Percentiles rank a stretch among this genome's conserved stretches.
These are phyloP conservation scores for Saccharomyces hybrid DNA, from an alignment of 1,139 yeast species.

Conservation along the genomic window DNA sequence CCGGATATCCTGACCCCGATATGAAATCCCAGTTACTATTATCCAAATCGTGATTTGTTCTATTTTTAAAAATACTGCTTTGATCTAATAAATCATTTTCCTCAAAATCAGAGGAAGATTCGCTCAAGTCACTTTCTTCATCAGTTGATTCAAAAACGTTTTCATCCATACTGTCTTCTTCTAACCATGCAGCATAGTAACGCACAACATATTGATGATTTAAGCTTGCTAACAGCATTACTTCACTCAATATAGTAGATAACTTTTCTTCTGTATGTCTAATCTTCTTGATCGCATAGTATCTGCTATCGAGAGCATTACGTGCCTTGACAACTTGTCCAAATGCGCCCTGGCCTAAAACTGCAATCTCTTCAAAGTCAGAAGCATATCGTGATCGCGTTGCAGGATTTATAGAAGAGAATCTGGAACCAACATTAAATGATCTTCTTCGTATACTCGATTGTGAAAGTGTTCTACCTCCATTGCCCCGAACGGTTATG, in stretches of 20 bases:
- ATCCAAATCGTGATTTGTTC: slow-evolving; percentile 18
- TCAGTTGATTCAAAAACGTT: slow-evolving; percentile 31
- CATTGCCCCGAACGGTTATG: not conserved
- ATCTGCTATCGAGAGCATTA: slow-evolving; percentile 85
- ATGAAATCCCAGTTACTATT: slow-evolving; percentile 46
- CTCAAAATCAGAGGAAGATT: slow-evolving; percentile 8
- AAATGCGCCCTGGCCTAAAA: slow-evolving; percentile 91
- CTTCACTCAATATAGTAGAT: slow-evolving; percentile 80
- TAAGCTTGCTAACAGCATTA: slow-evolving; percentile 79
- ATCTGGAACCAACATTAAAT: slow-evolving; percentile 34
- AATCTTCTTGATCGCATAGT: slow-evolving; percentile 88
- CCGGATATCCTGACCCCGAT: slow-evolving; percentile 54
- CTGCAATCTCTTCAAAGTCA: slow-evolving; percentile 91
- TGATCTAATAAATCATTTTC: slow-evolving; percentile 21
- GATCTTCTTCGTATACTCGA: slow-evolving; percentile 33
- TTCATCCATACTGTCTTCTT: slow-evolving; percentile 54
- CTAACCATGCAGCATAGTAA: slow-evolving; percentile 96
- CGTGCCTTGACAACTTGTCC: slow-evolving; percentile 97
- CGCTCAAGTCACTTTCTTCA: slow-evolving; percentile 21
- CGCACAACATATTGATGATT: slow-evolving; percentile 94
- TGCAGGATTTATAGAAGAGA: slow-evolving; percentile 28
- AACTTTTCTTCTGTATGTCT: slow-evolving; percentile 74
- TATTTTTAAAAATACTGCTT: slow-evolving; percentile 26
- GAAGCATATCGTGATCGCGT: slow-evolving; percentile 52
- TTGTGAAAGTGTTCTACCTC: slow-evolving; percentile 2